Evolutionary conservation across 2,329 filamentous ascomycete genomes (phyloP).

Genomic region (Fusarium liriodendri): DNA sequence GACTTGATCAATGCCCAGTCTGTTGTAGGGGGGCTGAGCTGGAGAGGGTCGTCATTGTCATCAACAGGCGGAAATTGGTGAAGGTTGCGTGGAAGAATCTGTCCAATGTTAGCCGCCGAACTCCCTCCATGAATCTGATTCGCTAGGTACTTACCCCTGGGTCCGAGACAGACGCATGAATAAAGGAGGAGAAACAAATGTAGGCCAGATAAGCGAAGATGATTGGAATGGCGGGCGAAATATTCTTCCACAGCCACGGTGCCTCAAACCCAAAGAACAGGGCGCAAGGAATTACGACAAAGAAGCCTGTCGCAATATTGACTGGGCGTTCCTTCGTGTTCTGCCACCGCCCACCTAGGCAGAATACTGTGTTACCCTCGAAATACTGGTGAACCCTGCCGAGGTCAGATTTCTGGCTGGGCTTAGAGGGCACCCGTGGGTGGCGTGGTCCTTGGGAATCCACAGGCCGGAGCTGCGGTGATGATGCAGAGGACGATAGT

Average conservation of each 20-base stretch:
- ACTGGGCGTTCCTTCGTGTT: slow-evolving; percentile 90
- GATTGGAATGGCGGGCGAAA: slow-evolving; percentile 90
- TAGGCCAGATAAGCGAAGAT: slow-evolving; percentile 92
- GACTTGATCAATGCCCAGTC: slow-evolving; percentile 95
- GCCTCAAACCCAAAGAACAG: slow-evolving; percentile 91
- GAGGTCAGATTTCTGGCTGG: slow-evolving; percentile 51
- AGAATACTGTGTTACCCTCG: slow-evolving; percentile 92
- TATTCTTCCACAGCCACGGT: slow-evolving; percentile 85
- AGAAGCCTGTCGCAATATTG: slow-evolving; percentile 85
- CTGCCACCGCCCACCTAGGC: slow-evolving; percentile 84
- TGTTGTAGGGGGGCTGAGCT: slow-evolving; percentile 85
- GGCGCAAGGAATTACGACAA: slow-evolving; percentile 81
- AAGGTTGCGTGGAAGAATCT: slow-evolving; percentile 93
- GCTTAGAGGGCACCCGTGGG: slow-evolving; percentile 35
- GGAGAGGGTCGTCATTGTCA: slow-evolving; percentile 82
- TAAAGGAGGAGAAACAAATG: slow-evolving; percentile 90
- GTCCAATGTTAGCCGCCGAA: slow-evolving; percentile 24
- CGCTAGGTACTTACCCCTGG: slow-evolving; percentile 79
- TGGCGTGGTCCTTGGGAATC: slow-evolving; percentile 49
- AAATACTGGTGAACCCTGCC: slow-evolving; percentile 90
- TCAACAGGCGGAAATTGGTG: slow-evolving; percentile 85
- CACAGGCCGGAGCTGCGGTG: slow-evolving; percentile 70
- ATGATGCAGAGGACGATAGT: slow-evolving; percentile 83
- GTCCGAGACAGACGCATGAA: slow-evolving; percentile 92
- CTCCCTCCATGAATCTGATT: background rate